Base-by-base conservation (phyloP, 1,284 basidiomycete species). In the Trichosporon coremiiforme region DNA sequence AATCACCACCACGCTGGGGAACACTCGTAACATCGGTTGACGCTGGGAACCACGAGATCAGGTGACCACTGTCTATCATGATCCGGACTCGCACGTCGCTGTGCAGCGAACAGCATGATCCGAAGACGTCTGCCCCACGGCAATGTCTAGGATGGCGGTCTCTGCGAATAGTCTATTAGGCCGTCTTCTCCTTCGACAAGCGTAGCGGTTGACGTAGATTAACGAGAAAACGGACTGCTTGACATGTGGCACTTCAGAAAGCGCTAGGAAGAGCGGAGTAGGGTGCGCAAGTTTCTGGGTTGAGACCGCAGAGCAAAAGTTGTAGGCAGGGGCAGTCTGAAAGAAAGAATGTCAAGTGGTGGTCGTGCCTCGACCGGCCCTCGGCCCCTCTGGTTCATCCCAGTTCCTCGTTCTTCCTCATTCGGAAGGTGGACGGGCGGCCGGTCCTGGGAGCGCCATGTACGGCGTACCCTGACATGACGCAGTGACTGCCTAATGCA, bases 361-460 rank as follows among this genome's bases (percentile, higher is more conserved):
- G 41, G n/a, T 12, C 41, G 53, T 55, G 53, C 53, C 53, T 55
- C 53, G 53, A 25, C 9, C 22, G 53, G 29, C 29, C 25, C 53
- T n/a, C n/a, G n/a, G n/a, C n/a, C n/a, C n/a, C 12, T 31, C 3
- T 10, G 29, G 53, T 29, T 55, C 53, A 29, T 2, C 22, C 53
- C 53, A 55, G 29, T 55, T 55, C 53, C 9, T 55, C n/a, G 53
- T 55, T 55, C 22, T 55, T 25, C 53, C 53, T 31, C 53, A 55
- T 55, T 55, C 22, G 53, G 50, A 5, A 31, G 9, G n/a, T 53
- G 20, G 2, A 22, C n/a, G 2, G 8, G 9, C 9, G 2, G 47
- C 20, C 47, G 5, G n/a, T 53, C 47, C 47, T 53, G 20, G 20
- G 57, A 60, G 35, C 15, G 15, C n/a, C 29, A 33, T n/a, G 29